These are phyloP conservation scores for Pythium dissotocum DNA, from an alignment of 352 stramenopile species.

Conservation along the genomic window DNA sequence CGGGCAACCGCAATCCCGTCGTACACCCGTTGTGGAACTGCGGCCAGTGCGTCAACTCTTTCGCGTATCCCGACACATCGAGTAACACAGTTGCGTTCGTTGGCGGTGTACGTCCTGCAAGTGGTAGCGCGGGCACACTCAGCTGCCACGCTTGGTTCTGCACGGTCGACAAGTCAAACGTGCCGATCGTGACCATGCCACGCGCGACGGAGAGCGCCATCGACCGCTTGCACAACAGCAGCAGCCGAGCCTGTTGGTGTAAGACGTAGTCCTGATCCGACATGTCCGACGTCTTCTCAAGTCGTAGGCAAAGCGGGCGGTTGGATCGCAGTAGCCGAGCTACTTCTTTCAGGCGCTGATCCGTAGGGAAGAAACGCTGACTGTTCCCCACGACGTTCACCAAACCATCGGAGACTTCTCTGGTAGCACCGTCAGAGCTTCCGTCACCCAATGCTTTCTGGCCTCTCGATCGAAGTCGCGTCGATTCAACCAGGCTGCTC, in stretches of 20 bases:
- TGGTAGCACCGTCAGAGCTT: neutral
- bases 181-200: conserved; percentile 97
- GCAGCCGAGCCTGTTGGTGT: conserved; percentile 94
- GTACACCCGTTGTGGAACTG: conserved; percentile 99
- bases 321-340: conserved; percentile 77
- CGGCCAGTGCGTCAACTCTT: conserved; percentile 95
- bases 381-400: conserved; percentile 53
- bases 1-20: conserved; percentile 90
- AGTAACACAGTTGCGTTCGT: conserved; percentile 92
- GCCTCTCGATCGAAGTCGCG: conserved; percentile 3
- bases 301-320: conserved; percentile 64
- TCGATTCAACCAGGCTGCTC: conserved; percentile 18
- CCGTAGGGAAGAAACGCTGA: conserved; percentile 61
- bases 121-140: conserved; percentile 89
- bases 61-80: conserved; percentile 87
- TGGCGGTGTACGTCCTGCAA: conserved; percentile 93
- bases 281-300: conserved; percentile 63
- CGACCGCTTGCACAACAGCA: conserved; percentile 92
- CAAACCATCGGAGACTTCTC: conserved; percentile 57
- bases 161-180: conserved; percentile 63
- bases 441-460: neutral
- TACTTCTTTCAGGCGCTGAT: conserved; percentile 84
- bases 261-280: conserved; percentile 75
- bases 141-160: conserved; percentile 87
- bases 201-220: conserved; percentile 93